phyloP scores from a whole-genome alignment of 352 stramenopile species.

The Halophytophthora polymorphica region DNA sequence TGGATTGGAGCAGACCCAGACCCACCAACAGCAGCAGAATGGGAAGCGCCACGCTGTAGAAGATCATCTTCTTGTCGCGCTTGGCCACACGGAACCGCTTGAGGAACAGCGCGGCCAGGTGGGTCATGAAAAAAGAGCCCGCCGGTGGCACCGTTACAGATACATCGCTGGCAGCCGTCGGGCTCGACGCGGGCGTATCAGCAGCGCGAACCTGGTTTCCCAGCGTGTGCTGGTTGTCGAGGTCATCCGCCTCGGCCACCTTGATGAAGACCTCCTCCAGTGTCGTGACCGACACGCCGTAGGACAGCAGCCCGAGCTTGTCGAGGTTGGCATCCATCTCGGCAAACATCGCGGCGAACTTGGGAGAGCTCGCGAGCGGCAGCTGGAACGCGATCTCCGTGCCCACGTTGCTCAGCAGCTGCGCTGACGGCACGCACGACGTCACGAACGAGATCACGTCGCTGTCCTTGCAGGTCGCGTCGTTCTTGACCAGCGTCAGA shows the following conservation, averaged over 20 bases:
- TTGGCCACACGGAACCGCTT: slow-evolving; percentile 91
- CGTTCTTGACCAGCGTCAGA: slow-evolving; percentile 59
- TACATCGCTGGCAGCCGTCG: slow-evolving; percentile 23
- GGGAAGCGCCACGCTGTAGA: slow-evolving; percentile 71
- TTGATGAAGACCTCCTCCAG: slow-evolving; percentile 91
- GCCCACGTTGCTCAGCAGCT: slow-evolving; percentile 65
- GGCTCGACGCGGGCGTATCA: slow-evolving; percentile 1
- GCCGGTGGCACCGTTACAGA: neutral
- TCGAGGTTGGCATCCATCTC: slow-evolving; percentile 48
- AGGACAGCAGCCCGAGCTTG: slow-evolving; percentile 48
- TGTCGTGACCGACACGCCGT: slow-evolving; percentile 89
- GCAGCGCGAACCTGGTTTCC: slow-evolving; percentile 19
- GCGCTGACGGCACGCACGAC: slow-evolving; percentile 29
- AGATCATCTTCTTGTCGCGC: slow-evolving; percentile 89
- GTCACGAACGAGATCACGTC: slow-evolving; percentile 36
- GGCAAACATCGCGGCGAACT: slow-evolving; percentile 71
- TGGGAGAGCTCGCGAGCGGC: slow-evolving; percentile 43
- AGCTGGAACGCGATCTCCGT: slow-evolving; percentile 72
- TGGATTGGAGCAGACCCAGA: slow-evolving; percentile 69
- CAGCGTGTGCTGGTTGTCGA: slow-evolving; percentile 57
- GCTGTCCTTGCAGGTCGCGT: slow-evolving; percentile 25
- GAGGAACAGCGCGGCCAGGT: slow-evolving; percentile 84
- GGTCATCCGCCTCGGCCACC: slow-evolving; percentile 58
- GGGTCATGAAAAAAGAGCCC: slow-evolving; percentile 74
- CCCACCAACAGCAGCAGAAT: slow-evolving; percentile 82